Percentiles rank a stretch among this genome's conserved stretches.
Evolutionary conservation across 805 yeast species (phyloP).

Genomic region (Saccharomyces mikatae): DNA sequence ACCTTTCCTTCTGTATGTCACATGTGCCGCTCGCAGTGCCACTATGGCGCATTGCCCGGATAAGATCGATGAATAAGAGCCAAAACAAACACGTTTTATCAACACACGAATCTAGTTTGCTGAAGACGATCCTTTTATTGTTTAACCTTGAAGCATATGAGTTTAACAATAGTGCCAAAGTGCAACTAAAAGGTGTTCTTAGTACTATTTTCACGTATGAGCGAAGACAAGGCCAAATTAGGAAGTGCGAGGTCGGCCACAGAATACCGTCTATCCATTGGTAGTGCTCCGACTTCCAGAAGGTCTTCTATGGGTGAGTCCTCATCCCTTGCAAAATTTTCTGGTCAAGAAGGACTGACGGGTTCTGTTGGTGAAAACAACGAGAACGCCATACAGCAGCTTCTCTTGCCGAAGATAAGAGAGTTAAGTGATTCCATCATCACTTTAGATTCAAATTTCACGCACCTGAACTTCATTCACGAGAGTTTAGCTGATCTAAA

Average conservation of each 20-base stretch:
- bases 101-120: not conserved
- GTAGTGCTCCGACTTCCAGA: slow-evolving; percentile 30
- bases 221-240: slow-evolving; percentile 9
- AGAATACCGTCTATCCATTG: slow-evolving; percentile 35
- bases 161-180: not conserved
- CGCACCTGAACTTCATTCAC: slow-evolving; percentile 51
- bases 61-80: not conserved
- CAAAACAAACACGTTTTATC: not conserved
- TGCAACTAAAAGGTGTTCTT: not conserved
- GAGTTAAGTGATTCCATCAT: slow-evolving; percentile 42
- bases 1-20: not conserved
- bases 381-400: slow-evolving; percentile 27
- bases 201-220: slow-evolving; percentile 5
- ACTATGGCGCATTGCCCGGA: not conserved
- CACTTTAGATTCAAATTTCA: slow-evolving; percentile 52
- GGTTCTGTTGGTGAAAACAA: not conserved
- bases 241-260: slow-evolving; percentile 21
- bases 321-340: slow-evolving; percentile 1
- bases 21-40: not conserved
- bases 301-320: slow-evolving; percentile 25
- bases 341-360: not conserved
- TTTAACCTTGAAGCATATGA: not conserved
- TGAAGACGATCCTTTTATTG: not conserved
- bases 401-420: slow-evolving; percentile 36
- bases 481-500: slow-evolving; percentile 57